Evolutionary conservation across 2,329 filamentous ascomycete genomes (phyloP).

Genomic region (Colletotrichum magnum): DNA sequence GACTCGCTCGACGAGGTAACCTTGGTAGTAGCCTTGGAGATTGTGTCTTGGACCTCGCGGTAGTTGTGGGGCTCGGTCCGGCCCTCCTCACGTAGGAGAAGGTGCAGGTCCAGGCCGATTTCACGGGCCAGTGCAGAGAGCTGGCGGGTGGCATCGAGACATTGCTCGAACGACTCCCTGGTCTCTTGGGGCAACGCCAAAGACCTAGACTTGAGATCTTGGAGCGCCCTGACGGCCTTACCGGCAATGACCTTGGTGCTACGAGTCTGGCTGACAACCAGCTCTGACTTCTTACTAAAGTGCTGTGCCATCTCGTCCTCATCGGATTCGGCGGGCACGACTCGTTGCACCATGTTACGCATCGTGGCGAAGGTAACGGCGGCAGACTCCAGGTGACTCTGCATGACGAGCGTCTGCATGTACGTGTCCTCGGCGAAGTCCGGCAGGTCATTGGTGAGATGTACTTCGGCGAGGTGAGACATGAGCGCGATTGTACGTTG

Average conservation of each 20-base stretch:
- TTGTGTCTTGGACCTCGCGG: slow-evolving; percentile 74
- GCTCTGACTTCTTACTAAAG: slow-evolving; percentile 79
- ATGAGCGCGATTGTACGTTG: slow-evolving; percentile 88
- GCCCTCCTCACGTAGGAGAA: slow-evolving; percentile 79
- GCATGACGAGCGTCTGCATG: slow-evolving; percentile 82
- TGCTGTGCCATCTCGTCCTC: slow-evolving; percentile 78
- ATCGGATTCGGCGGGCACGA: slow-evolving; percentile 66
- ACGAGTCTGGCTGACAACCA: slow-evolving; percentile 80
- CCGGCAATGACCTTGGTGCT: slow-evolving; percentile 87
- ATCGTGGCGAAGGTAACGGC: slow-evolving; percentile 76
- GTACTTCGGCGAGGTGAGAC: slow-evolving; percentile 86
- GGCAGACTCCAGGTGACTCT: slow-evolving; percentile 85
- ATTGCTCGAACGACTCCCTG: slow-evolving; percentile 77
- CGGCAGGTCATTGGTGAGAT: slow-evolving; percentile 78
- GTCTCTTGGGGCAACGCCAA: slow-evolving; percentile 80
- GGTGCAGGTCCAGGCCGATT: slow-evolving; percentile 76
- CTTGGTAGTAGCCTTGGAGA: slow-evolving; percentile 68
- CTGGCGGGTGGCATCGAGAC: slow-evolving; percentile 74
- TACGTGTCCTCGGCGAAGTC: slow-evolving; percentile 84
- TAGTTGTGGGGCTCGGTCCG: slow-evolving; percentile 77
- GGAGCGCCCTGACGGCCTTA: slow-evolving; percentile 82
- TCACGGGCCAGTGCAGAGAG: slow-evolving; percentile 76
- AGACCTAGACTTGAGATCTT: slow-evolving; percentile 82
- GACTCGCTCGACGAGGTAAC: slow-evolving; percentile 71
- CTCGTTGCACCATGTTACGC: slow-evolving; percentile 76